Conservation (phyloP, 768 basidiomycete species). For the Mycena alexandri region DNA sequence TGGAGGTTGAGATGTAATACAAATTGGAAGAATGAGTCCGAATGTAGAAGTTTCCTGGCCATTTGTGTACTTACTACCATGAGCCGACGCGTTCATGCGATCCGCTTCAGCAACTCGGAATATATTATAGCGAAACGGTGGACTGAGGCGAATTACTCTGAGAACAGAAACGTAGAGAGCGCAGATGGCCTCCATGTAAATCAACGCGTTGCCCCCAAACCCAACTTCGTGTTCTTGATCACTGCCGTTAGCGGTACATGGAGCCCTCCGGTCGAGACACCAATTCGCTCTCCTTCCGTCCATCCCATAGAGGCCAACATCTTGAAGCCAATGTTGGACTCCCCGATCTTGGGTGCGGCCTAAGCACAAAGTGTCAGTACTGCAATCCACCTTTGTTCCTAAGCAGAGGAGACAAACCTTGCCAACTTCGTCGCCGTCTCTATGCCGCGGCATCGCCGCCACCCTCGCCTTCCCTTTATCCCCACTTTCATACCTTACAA, state of each 20-base stretch:
- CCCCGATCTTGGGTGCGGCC: slow-evolving; percentile 86
- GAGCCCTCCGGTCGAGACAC: slow-evolving; percentile 68
- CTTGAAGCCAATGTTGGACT: slow-evolving; percentile 87
- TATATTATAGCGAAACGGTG: too few relatives aligned
- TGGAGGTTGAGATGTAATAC: too few relatives aligned
- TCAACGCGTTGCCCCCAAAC: slow-evolving; percentile 74
- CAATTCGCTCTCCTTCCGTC: slow-evolving; percentile 86
- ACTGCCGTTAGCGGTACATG: slow-evolving; percentile 84
- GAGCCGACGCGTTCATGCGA: too few relatives aligned
- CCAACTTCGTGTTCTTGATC: slow-evolving; percentile 88
- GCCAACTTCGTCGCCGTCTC: slow-evolving; percentile 91
- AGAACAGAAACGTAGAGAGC: too few relatives aligned
- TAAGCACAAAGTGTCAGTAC: slow-evolving; percentile 42
- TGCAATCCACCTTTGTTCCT: not conserved
- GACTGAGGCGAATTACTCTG: too few relatives aligned
- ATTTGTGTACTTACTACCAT: too few relatives aligned
- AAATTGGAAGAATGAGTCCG: too few relatives aligned
- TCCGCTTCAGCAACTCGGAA: too few relatives aligned
- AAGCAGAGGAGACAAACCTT: slow-evolving; percentile 58
- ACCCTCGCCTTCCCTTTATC: slow-evolving; percentile 41
- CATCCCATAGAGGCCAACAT: slow-evolving; percentile 94
- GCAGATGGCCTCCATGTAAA: not conserved
- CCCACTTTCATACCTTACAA: slow-evolving; percentile 46
- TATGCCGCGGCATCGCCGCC: slow-evolving; percentile 60
- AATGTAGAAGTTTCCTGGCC: too few relatives aligned